These are phyloP conservation scores for Brassica incana DNA, from an alignment of 345 rosid species.

Conservation along the genomic window DNA sequence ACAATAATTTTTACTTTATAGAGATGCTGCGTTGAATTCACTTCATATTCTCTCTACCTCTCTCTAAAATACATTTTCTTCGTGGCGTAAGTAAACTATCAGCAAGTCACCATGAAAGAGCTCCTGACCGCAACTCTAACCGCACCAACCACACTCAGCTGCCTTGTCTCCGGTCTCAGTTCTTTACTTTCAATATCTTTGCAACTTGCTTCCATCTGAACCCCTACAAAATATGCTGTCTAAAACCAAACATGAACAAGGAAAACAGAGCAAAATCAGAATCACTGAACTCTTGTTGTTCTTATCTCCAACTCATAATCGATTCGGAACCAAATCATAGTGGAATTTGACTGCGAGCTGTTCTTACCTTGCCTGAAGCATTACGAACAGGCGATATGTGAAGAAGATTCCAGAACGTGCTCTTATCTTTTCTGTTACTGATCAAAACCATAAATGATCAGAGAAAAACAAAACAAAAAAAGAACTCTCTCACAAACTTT, in stretches of 20 bases:
- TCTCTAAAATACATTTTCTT: not conserved
- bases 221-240: conserved; percentile 83
- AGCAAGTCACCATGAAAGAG: not conserved
- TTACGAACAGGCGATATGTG: conserved; percentile 90
- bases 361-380: conserved; percentile 88
- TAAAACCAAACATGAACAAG: conserved; percentile 30
- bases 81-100: not conserved
- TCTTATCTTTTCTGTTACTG: conserved; percentile 71
- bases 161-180: not conserved
- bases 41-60: not conserved
- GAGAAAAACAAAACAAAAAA: conserved; percentile 39
- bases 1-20: not conserved
- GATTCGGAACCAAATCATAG: not conserved
- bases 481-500: not conserved
- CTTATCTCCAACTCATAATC: not conserved
- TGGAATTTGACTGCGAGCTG: no score
- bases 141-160: conserved; percentile 1
- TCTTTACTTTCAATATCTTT: conserved; percentile 33
- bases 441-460: conserved; percentile 23
- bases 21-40: not conserved
- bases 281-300: not conserved
- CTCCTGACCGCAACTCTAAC: not conserved
- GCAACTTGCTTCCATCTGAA: conserved; percentile 65
- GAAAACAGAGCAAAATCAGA: conserved; percentile 12
- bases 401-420: conserved; percentile 85